phyloP scores from a whole-genome alignment of 2,329 filamentous ascomycete species.

The Monosporascus sp. region DNA sequence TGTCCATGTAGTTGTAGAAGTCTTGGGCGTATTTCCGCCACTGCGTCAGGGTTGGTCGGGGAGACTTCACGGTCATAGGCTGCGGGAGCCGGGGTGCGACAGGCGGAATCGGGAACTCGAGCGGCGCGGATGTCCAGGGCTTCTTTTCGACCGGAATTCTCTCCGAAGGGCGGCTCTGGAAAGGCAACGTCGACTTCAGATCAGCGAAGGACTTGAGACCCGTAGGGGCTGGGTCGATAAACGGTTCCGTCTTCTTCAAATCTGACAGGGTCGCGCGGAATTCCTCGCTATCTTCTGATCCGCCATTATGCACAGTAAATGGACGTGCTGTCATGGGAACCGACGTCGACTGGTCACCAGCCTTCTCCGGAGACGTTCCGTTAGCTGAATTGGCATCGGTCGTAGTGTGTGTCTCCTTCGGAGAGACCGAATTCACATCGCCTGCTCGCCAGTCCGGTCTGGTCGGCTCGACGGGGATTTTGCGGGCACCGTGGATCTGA shows the following conservation, averaged over 20 bases:
- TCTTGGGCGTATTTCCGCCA: conserved; percentile 49
- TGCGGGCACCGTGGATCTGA: conserved; percentile 36
- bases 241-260: conserved; percentile 51
- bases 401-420: conserved; percentile 11
- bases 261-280: conserved; percentile 50
- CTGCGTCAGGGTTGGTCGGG: conserved; percentile 36
- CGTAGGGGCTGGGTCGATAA: conserved; percentile 35
- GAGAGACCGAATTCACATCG: conserved; percentile 29
- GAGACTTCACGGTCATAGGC: conserved; percentile 35
- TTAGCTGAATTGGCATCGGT: conserved; percentile 19
- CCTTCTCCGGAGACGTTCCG: conserved; percentile 12
- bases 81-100: conserved; percentile 43
- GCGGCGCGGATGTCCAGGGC: conserved; percentile 24
- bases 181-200: conserved; percentile 51
- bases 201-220: conserved; percentile 52
- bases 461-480: conserved; percentile 53
- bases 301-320: conserved; percentile 33
- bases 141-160: conserved; percentile 32
- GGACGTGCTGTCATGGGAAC: conserved; percentile 12
- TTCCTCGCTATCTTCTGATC: conserved; percentile 52
- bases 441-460: conserved; percentile 56
- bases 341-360: conserved; percentile 11
- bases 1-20: conserved; percentile 49
- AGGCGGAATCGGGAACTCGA: conserved; percentile 45
- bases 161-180: conserved; percentile 46